These are phyloP conservation scores for Ogataea trehalophila DNA, from an alignment of 805 yeast species.

Conservation along the genomic window DNA sequence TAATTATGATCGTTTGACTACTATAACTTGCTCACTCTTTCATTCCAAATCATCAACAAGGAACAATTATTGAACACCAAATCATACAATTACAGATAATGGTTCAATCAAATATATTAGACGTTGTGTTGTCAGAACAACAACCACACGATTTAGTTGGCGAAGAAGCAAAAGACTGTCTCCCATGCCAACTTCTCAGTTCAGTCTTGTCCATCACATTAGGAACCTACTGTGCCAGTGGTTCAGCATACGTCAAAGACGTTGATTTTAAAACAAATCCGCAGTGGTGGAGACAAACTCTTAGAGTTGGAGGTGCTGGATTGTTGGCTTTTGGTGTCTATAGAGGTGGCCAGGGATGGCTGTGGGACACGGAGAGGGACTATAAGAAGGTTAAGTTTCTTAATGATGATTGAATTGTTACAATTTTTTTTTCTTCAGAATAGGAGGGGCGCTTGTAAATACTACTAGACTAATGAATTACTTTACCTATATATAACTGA, in stretches of 20 bases:
- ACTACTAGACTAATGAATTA: too few species aligned
- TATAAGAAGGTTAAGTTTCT: conserved; percentile 18
- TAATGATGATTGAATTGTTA: neutral
- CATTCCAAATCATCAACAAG: neutral
- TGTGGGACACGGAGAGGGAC: conserved; percentile 39
- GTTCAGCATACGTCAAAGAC: conserved; percentile 46
- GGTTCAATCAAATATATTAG: conserved; percentile 41
- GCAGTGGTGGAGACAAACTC: conserved; percentile 55
- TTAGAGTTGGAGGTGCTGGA: conserved; percentile 50
- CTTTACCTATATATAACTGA: too few species aligned
- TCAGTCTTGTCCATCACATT: conserved; percentile 52
- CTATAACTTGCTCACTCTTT: neutral
- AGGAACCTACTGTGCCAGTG: conserved; percentile 59
- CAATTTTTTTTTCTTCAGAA: neutral
- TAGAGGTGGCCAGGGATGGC: conserved; percentile 61
- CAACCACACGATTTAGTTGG: conserved; percentile 35
- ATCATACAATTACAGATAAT: neutral
- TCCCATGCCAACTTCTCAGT: conserved; percentile 67
- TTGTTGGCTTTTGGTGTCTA: conserved; percentile 54
- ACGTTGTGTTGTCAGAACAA: conserved; percentile 46
- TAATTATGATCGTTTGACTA: too few species aligned
- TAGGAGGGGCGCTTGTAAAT: too few species aligned
- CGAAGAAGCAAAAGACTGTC: conserved; percentile 50
- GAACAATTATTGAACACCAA: too few species aligned
- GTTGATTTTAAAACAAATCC: conserved; percentile 37